phyloP scores from a whole-genome alignment of 768 basidiomycete species.

The Ramaria sp. region DNA sequence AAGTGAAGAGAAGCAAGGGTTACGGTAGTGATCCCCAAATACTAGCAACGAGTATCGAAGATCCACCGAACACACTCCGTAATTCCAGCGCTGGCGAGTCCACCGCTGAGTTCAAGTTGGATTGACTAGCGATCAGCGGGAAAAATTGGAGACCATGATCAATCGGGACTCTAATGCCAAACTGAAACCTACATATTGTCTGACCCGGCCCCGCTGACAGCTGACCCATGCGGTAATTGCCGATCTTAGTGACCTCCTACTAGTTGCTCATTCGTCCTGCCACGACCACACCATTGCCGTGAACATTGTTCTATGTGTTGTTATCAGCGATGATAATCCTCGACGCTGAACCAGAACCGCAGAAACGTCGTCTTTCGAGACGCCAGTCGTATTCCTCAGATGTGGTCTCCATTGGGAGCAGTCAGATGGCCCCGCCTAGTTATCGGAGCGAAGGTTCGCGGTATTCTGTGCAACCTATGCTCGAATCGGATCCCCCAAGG shows the following conservation, averaged over 20 bases:
- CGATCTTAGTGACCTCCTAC: not conserved
- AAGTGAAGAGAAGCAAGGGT: no score
- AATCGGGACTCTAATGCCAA: no score
- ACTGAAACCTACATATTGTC: no score
- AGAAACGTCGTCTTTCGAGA: not conserved
- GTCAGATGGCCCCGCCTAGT: constrained; percentile 5
- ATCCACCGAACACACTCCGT: no score
- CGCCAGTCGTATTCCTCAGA: not conserved
- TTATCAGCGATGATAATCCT: constrained; percentile 6
- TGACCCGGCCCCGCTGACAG: no score
- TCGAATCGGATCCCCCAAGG: not conserved
- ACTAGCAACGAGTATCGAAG: no score
- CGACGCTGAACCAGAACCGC: not conserved
- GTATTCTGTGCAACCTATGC: constrained; percentile 6
- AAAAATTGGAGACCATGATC: no score
- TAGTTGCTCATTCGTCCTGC: not conserved
- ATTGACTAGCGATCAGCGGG: no score
- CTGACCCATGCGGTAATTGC: not conserved
- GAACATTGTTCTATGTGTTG: not conserved
- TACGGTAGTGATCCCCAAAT: no score
- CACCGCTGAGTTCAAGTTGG: no score
- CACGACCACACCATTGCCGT: not conserved
- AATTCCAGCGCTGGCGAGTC: no score
- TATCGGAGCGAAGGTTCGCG: constrained; percentile 1
- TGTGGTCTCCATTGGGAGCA: not conserved